Base-by-base conservation (phyloP, 345 rosid genomes). In the Physaria fendleri region DNA sequence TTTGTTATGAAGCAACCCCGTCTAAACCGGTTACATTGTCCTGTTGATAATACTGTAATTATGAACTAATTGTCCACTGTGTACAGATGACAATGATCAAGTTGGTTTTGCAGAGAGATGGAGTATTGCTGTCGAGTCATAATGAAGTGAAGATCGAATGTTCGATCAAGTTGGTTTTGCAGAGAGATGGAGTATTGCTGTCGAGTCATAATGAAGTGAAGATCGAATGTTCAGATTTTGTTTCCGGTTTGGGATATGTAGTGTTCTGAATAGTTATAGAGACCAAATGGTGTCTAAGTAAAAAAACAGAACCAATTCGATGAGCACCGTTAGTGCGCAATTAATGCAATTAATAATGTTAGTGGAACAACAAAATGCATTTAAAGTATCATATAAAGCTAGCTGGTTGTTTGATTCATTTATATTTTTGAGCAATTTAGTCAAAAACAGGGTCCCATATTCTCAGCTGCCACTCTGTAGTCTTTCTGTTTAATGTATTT, bases 401-500 rank as follows among this genome's bases (percentile, higher is more conserved):
- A 10, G 61, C 32, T 22, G 24, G 32, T 21, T 38, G 16, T 10
- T 8, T 32, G 34, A 15, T n/a, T 41, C 37, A 8, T 42, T 1
- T 32, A 5, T 25, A 25, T 25, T n/a, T n/a, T 65, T 21, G 34
- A 46, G 18, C 57, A 14, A 14, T 56, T 20, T 37, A 32, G 64
- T 56, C 64, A 66, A 46, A 20, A 56, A 2, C 69, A 53, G 38
- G 45, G 53, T 54, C 20, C 23, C 39, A 2, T 18, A 34, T 18
- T 44, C 54, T 65, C 55, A 54, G 18, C 70, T 46, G 25, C 56
- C 46, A 32, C 41, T 25, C 40, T 55, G 34, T 17, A 25, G 18
- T 23, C 7, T n/a, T 24, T 22, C 4, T 32, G 37, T 22, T 30
- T 8, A 8, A 20, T 46, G 24, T 37, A 14, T 18, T 46, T 13